These are phyloP conservation scores for Erythrobasidium yunnanense DNA, from an alignment of 768 basidiomycete species.

Conservation along the genomic window DNA sequence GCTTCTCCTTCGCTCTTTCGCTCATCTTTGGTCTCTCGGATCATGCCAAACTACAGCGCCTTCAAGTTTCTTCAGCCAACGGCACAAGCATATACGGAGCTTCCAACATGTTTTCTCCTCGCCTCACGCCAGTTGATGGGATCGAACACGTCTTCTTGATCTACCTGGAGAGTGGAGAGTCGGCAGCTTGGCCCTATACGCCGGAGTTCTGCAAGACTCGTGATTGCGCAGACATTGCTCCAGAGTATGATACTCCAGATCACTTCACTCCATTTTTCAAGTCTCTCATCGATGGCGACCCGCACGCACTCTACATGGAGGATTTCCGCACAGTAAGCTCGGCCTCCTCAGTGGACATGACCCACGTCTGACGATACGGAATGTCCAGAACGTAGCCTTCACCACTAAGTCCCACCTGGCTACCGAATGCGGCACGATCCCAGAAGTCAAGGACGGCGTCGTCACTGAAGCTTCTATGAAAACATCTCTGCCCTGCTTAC, in stretches of 20 bases:
- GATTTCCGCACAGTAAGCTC: conserved; percentile 17
- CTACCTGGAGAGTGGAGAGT: conserved; percentile 3
- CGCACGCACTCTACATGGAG: background rate
- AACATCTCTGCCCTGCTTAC: background rate
- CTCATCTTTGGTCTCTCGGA: background rate
- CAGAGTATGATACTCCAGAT: background rate
- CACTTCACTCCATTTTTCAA: conserved; percentile 9
- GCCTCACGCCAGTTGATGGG: background rate
- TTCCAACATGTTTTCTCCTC: conserved; percentile 9
- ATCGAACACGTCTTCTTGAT: conserved; percentile 15
- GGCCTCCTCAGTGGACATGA: too few species aligned
- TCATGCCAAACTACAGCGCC: background rate
- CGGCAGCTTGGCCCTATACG: conserved; percentile 8
- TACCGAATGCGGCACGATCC: background rate
- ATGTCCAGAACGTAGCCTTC: conserved; percentile 11
- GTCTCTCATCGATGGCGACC: background rate
- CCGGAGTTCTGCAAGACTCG: conserved; percentile 13
- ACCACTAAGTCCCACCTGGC: conserved; percentile 12
- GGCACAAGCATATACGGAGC: background rate
- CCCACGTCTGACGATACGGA: too few species aligned
- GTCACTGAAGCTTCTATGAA: background rate
- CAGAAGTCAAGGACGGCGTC: background rate
- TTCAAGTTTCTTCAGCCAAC: background rate
- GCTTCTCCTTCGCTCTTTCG: background rate
- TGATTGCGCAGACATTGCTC: background rate